These are phyloP conservation scores for Thelephora terrestris DNA, from an alignment of 1,284 basidiomycete species.

Conservation along the genomic window DNA sequence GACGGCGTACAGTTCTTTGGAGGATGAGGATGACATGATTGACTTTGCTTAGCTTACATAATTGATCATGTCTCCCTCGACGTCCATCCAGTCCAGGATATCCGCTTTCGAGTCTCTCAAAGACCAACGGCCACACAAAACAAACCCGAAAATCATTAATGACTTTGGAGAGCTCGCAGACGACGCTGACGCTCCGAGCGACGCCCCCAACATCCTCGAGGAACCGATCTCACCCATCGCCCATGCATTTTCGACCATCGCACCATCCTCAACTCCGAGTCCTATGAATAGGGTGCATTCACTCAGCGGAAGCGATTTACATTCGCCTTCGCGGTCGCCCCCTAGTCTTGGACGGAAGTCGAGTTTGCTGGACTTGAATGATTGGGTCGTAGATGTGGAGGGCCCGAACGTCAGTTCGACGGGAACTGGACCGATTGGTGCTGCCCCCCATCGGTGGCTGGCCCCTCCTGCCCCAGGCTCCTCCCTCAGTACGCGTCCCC, in stretches of 20 bases:
- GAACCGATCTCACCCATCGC: conserved; percentile 35
- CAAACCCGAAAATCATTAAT: not conserved
- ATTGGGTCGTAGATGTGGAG: conserved; percentile 65
- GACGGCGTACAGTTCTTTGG: conserved; percentile 48
- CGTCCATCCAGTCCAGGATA: conserved; percentile 44
- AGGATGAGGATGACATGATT: not conserved
- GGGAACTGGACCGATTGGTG: too few species aligned
- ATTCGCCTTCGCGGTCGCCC: conserved; percentile 42
- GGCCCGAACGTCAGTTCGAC: conserved; percentile 9
- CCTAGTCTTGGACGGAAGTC: conserved; percentile 43
- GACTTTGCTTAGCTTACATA: not conserved
- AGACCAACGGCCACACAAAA: not conserved
- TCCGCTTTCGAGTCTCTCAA: conserved; percentile 39
- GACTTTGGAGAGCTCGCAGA: conserved; percentile 2
- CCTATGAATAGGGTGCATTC: conserved; percentile 15
- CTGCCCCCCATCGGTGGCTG: too few species aligned
- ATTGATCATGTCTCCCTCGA: conserved; percentile 35
- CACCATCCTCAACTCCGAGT: conserved; percentile 18
- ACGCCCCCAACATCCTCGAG: conserved; percentile 27
- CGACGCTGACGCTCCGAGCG: conserved; percentile 4
- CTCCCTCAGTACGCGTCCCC: not conserved
- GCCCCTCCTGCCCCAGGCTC: conserved; percentile 1
- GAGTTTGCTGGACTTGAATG: conserved; percentile 61
- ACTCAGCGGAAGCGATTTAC: conserved; percentile 3
- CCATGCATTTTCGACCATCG: conserved; percentile 14